phyloP scores from a whole-genome alignment of 2,329 filamentous ascomycete species.

The Phialocephala sp. region DNA sequence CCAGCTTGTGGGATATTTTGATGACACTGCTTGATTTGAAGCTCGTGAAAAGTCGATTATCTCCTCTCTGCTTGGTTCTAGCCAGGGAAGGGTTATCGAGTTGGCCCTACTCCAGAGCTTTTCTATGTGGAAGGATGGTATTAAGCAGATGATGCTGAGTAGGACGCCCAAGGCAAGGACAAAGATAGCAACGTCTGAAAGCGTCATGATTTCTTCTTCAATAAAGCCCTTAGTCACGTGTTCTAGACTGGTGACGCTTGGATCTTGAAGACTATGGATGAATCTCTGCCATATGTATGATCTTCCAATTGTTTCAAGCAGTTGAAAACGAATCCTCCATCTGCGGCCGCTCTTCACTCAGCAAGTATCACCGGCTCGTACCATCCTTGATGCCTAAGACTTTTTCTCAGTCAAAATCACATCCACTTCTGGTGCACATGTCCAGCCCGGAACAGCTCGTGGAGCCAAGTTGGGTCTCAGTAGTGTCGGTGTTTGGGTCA shows the following conservation, averaged over 20 bases:
- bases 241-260: no score
- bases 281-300: background rate
- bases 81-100: background rate
- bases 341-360: background rate
- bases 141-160: slow-evolving; percentile 7
- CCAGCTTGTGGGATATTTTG: slow-evolving; percentile 22
- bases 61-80: background rate
- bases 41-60: background rate
- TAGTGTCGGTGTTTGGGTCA: background rate
- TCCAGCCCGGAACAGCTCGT: background rate
- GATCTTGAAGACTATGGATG: background rate
- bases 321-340: background rate
- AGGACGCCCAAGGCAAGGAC: slow-evolving; percentile 13
- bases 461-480: background rate
- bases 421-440: slow-evolving; percentile 10
- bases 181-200: slow-evolving; percentile 9
- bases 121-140: slow-evolving; percentile 10
- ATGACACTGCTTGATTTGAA: background rate
- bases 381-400: slow-evolving; percentile 9
- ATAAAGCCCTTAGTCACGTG: no score
- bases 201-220: background rate
- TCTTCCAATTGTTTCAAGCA: background rate
- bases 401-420: background rate
- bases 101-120: background rate
- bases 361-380: background rate